Evolutionary conservation across 441 rosid genomes (phyloP).

Genomic region (Adansonia grandidieri): DNA sequence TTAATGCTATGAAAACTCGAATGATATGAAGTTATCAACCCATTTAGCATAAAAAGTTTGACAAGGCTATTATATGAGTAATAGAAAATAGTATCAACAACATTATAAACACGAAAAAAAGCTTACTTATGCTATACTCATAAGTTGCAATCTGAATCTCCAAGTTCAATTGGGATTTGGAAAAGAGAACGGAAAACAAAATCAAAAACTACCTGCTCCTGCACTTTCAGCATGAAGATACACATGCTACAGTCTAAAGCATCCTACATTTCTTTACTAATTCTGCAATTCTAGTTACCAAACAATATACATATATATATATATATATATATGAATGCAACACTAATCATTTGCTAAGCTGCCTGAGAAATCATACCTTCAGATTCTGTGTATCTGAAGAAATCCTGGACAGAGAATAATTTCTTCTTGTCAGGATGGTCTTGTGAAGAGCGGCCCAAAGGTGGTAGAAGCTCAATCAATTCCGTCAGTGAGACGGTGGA

Average conservation of each 20-base stretch:
- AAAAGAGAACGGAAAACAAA: background rate
- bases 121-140: background rate
- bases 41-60: slow-evolving; percentile 13
- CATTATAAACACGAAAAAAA: background rate
- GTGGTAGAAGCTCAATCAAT: slow-evolving; percentile 88
- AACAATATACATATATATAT: too few species aligned
- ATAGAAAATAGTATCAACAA: background rate
- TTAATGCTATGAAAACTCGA: slow-evolving; percentile 5
- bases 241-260: background rate
- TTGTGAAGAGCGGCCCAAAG: slow-evolving; percentile 71
- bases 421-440: slow-evolving; percentile 98
- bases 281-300: background rate
- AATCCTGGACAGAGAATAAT: slow-evolving; percentile 92
- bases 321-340: background rate
- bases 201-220: background rate
- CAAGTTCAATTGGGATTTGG: slow-evolving; percentile 6
- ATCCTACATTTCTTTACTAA: background rate
- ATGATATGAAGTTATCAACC: background rate
- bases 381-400: slow-evolving; percentile 94
- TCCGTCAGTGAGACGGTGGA: slow-evolving; percentile 86
- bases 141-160: slow-evolving; percentile 6
- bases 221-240: background rate
- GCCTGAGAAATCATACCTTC: slow-evolving; percentile 69
- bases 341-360: slow-evolving; percentile 2
- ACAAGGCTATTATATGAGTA: background rate